These are phyloP conservation scores for Lichtheimia ramosa DNA, from an alignment of 371 early-diverging fungal species.

Conservation along the genomic window DNA sequence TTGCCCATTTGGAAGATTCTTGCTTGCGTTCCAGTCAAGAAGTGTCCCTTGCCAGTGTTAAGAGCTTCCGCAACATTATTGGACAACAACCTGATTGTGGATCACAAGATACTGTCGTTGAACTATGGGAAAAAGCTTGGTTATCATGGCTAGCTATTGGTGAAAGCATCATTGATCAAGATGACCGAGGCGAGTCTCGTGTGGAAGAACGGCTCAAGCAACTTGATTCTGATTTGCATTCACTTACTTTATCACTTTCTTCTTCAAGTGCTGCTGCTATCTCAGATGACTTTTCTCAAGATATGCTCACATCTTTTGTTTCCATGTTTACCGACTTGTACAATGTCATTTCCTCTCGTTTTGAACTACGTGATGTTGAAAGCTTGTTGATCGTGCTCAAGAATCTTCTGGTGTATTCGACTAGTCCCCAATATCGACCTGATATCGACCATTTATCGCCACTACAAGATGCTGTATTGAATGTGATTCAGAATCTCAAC, in stretches of 20 bases:
- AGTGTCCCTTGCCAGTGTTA: constrained; percentile 75
- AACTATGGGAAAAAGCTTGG: constrained; percentile 77
- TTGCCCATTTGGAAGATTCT: constrained; percentile 76
- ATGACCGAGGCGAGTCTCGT: constrained; percentile 2
- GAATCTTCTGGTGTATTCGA: constrained; percentile 53
- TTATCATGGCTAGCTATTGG: constrained; percentile 80
- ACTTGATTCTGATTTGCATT: constrained; percentile 28
- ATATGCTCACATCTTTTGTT: constrained; percentile 71
- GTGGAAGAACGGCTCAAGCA: constrained; percentile 9
- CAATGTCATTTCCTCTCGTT: constrained; percentile 45
- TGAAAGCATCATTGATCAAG: constrained; percentile 33
- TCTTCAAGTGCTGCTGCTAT: constrained; percentile 33
- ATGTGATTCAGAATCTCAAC: constrained; percentile 43
- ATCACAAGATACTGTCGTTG: constrained; percentile 18
- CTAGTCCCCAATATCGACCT: constrained; percentile 55
- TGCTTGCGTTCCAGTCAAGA: constrained; percentile 74
- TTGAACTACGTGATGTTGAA: constrained; percentile 56
- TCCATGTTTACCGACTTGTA: constrained; percentile 67
- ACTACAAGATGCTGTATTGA: constrained; percentile 61
- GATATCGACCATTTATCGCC: constrained; percentile 58
- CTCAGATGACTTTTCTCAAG: constrained; percentile 70
- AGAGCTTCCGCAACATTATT: constrained; percentile 61
- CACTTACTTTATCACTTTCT: constrained; percentile 38
- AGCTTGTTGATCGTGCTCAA: constrained; percentile 58
- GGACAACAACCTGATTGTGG: constrained; percentile 42